Evolutionary conservation across 495 filamentous ascomycete genomes (phyloP).

Genomic region (Recurvomyces mirabilis): DNA sequence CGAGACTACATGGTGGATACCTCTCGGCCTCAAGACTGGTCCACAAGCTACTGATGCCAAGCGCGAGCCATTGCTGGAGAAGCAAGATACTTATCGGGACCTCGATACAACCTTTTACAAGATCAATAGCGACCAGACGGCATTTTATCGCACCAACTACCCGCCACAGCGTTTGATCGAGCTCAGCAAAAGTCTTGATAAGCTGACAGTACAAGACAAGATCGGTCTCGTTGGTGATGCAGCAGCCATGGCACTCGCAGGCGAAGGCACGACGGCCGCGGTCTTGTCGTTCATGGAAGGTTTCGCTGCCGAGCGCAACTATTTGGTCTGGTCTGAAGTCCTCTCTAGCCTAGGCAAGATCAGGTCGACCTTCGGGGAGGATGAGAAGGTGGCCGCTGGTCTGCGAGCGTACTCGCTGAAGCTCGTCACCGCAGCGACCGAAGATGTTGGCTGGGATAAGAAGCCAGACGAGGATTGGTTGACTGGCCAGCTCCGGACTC

Average conservation of each 20-base stretch:
- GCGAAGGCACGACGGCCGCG: slow-evolving; percentile 66
- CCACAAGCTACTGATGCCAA: slow-evolving; percentile 42
- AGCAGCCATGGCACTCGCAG: slow-evolving; percentile 80
- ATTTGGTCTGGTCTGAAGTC: slow-evolving; percentile 83
- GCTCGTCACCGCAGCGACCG: slow-evolving; percentile 57
- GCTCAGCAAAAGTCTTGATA: slow-evolving; percentile 61
- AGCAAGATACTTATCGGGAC: slow-evolving; percentile 58
- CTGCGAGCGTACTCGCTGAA: slow-evolving; percentile 64
- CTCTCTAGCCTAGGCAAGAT: slow-evolving; percentile 55
- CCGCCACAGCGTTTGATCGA: slow-evolving; percentile 64
- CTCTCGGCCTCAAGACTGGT: slow-evolving; percentile 61
- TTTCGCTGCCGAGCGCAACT: slow-evolving; percentile 67
- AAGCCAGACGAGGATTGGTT: slow-evolving; percentile 67
- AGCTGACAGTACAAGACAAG: slow-evolving; percentile 74
- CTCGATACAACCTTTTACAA: slow-evolving; percentile 81
- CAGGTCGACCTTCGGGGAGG: slow-evolving; percentile 52
- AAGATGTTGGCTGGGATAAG: slow-evolving; percentile 80
- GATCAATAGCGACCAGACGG: slow-evolving; percentile 75
- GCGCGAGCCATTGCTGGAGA: slow-evolving; percentile 57
- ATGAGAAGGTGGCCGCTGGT: slow-evolving; percentile 45
- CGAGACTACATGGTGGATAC: slow-evolving; percentile 91
- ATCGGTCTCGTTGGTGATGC: slow-evolving; percentile 85
- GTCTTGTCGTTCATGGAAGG: slow-evolving; percentile 70
- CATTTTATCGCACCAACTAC: slow-evolving; percentile 91
- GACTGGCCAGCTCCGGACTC: slow-evolving; percentile 63